These are phyloP conservation scores for Edhazardia aedis DNA, from an alignment of 371 early-diverging fungal species.

Conservation along the genomic window DNA sequence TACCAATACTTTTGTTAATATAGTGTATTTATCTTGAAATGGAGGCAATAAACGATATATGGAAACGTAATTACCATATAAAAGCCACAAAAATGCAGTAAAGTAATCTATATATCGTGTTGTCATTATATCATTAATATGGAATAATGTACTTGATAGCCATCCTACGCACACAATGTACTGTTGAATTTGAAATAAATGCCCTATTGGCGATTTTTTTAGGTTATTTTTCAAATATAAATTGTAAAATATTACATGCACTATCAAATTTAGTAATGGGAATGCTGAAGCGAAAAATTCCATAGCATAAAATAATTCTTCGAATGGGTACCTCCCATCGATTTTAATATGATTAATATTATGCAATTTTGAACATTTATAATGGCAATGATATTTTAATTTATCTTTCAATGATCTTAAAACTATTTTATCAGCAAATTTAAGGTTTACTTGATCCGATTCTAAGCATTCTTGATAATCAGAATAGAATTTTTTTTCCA, in stretches of 20 bases:
- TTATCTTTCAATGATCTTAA: background rate
- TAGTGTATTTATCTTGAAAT: slow-evolving; percentile 1
- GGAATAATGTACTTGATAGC: slow-evolving; percentile 28
- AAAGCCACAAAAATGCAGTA: slow-evolving; percentile 20
- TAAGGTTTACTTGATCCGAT: background rate
- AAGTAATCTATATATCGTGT: slow-evolving; percentile 33
- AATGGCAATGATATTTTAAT: background rate
- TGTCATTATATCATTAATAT: slow-evolving; percentile 27
- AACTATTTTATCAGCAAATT: background rate
- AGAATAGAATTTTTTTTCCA: too few species aligned
- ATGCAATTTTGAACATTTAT: background rate
- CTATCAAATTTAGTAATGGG: slow-evolving; percentile 16
- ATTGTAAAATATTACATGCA: too few species aligned
- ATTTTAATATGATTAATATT: slow-evolving; percentile 22
- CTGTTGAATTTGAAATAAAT: slow-evolving; percentile 12
- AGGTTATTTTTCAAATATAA: too few species aligned
- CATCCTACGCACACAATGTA: slow-evolving; percentile 18
- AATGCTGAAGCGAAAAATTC: slow-evolving; percentile 26
- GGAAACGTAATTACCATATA: slow-evolving; percentile 12
- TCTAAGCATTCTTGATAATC: background rate
- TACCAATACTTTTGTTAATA: background rate
- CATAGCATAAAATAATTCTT: slow-evolving; percentile 18
- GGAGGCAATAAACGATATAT: slow-evolving; percentile 7
- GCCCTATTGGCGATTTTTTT: background rate
- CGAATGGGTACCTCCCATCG: slow-evolving; percentile 32